Conservation (phyloP, 805 yeast genomes). For the Alloascoidea africana region DNA sequence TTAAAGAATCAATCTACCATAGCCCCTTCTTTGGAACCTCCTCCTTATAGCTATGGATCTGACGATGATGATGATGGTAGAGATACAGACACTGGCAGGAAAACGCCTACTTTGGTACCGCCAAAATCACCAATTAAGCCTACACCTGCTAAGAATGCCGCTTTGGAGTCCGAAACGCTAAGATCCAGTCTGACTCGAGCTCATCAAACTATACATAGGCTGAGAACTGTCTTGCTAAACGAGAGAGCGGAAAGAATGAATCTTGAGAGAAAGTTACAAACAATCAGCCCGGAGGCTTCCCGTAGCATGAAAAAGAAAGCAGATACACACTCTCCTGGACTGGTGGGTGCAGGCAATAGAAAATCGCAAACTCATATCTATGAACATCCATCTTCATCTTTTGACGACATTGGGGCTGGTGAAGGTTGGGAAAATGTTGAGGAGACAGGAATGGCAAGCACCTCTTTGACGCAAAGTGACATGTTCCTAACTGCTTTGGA, state of each 20-base stretch:
- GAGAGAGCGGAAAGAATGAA: no score
- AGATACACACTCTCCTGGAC: no score
- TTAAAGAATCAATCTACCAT: constrained; percentile 5
- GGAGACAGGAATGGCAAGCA: no score
- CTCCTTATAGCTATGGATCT: constrained; percentile 6
- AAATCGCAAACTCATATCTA: no score
- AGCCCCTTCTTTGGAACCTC: neutral
- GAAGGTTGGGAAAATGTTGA: no score
- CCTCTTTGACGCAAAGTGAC: no score
- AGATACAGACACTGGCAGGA: constrained; percentile 8
- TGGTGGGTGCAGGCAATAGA: no score
- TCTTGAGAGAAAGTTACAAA: no score
- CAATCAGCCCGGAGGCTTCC: no score
- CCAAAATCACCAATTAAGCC: constrained; percentile 19
- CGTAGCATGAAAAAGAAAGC: no score
- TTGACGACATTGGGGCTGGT: no score
- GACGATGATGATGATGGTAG: constrained; percentile 5
- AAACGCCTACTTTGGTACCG: constrained; percentile 15
- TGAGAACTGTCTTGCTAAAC: constrained; percentile 29
- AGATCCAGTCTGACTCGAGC: constrained; percentile 51
- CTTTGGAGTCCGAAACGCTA: constrained; percentile 49
- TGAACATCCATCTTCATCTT: no score
- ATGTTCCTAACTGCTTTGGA: neutral
- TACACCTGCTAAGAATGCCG: constrained; percentile 15
- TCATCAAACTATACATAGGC: constrained; percentile 40